Percentiles rank a stretch among this genome's conserved stretches.
Evolutionary conservation across 306 rosid species (phyloP).

Genomic region (Medicago ruthenica): DNA sequence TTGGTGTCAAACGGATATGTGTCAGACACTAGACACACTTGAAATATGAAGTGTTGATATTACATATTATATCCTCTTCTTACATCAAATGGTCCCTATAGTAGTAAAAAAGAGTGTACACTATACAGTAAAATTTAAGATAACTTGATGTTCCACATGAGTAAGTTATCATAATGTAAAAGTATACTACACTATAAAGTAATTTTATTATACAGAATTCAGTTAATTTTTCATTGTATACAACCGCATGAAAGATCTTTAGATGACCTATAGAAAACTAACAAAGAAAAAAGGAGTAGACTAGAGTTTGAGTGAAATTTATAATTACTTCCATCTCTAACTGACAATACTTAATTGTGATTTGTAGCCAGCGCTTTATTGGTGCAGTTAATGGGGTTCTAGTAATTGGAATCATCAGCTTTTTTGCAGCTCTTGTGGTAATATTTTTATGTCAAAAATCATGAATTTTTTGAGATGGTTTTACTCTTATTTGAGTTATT

Average conservation of each 20-base stretch:
- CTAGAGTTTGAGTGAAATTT: neutral
- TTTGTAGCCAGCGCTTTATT: constrained; percentile 74
- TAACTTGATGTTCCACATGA: no score
- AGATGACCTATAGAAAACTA: no score
- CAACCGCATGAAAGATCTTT: no score
- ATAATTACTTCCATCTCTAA: neutral
- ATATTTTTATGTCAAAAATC: constrained; percentile 37
- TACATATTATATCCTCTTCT: neutral
- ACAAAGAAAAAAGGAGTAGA: no score
- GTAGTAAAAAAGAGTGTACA: no score
- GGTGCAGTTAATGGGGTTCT: constrained; percentile 78
- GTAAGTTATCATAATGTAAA: no score
- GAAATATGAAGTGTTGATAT: neutral
- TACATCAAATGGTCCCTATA: no score
- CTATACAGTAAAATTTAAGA: no score
- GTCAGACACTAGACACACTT: neutral
- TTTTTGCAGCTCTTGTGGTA: constrained; percentile 83
- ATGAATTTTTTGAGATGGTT: neutral
- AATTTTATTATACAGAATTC: no score
- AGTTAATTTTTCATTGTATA: no score
- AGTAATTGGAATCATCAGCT: constrained; percentile 63
- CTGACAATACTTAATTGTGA: constrained; percentile 38
- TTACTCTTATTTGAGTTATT: neutral
- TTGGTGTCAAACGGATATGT: neutral
- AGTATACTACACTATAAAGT: no score